A percentile compares a stretch with the other conserved stretches of the same genome.
Conservation (phyloP, 805 yeast genomes). For the Priceomyces haplophilus region DNA sequence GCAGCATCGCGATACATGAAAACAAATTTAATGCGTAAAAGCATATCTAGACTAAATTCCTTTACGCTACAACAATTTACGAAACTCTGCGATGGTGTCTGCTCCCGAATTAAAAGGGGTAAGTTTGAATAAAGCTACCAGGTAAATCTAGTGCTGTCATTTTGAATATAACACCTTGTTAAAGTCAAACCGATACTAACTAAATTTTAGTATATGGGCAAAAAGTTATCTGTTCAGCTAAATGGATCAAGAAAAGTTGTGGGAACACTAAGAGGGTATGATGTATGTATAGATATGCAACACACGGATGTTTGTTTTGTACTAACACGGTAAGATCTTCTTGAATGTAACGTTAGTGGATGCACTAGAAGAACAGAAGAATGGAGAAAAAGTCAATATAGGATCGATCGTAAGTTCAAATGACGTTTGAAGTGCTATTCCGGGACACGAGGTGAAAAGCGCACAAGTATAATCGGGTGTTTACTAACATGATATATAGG, state of each 20-base stretch:
- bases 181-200: conserved; percentile 11
- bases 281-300: conserved; percentile 38
- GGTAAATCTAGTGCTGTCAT: background rate
- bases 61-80: background rate
- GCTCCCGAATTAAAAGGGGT: conserved; percentile 59
- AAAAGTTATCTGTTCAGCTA: conserved; percentile 66
- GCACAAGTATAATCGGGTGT: background rate
- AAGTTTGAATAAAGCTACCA: conserved; percentile 21
- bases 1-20: conserved; percentile 1
- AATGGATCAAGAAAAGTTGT: conserved; percentile 75
- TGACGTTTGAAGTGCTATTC: background rate
- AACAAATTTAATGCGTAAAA: conserved; percentile 1
- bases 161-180: too few species aligned
- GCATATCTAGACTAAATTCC: background rate
- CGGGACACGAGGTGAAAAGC: too few species aligned
- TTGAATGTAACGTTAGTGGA: conserved; percentile 69
- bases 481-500: conserved; percentile 17
- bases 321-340: conserved; percentile 42
- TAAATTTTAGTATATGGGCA: conserved; percentile 63
- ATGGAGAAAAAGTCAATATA: conserved; percentile 50
- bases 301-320: background rate
- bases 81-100: conserved; percentile 42
- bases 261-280: conserved; percentile 86
- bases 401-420: conserved; percentile 56
- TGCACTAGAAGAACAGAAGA: conserved; percentile 57